phyloP scores from a whole-genome alignment of 2,329 filamentous ascomycete species.

The Diplodia seriata region DNA sequence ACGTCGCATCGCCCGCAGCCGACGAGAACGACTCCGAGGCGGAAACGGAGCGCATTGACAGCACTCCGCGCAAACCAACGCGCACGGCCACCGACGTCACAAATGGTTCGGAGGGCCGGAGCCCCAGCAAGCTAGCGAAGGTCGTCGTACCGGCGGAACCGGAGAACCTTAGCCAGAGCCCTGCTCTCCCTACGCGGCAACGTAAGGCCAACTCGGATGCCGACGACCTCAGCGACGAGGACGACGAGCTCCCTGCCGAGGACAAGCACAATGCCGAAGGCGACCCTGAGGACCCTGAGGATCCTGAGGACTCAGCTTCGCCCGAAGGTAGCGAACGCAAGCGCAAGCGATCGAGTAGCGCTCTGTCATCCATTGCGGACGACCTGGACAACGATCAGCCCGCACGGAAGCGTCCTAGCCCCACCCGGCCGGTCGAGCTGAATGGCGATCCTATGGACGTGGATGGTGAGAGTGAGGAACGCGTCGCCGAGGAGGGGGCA shows the following conservation, averaged over 20 bases:
- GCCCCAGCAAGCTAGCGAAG: conserved; percentile 48
- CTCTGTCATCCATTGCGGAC: conserved; percentile 47
- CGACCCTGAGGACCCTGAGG: conserved; percentile 6
- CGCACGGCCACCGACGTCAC: conserved; percentile 45
- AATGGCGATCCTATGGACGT: conserved; percentile 44
- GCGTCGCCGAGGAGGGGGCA: conserved; percentile 11
- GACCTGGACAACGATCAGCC: conserved; percentile 44
- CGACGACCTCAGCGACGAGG: conserved; percentile 29
- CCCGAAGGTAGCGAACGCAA: conserved; percentile 45
- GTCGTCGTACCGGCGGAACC: conserved; percentile 44
- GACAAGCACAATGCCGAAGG: conserved; percentile 10
- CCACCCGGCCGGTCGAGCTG: conserved; percentile 37
- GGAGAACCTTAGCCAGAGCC: conserved; percentile 35
- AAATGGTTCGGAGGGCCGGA: conserved; percentile 45
- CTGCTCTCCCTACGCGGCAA: conserved; percentile 4
- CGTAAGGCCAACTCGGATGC: conserved; percentile 8
- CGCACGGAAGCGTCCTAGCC: conserved; percentile 48
- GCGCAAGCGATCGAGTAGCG: conserved; percentile 54
- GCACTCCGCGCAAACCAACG: conserved; percentile 74
- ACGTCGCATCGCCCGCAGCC: conserved; percentile 8
- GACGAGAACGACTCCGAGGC: conserved; percentile 79
- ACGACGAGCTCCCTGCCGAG: conserved; percentile 15
- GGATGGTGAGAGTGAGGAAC: conserved; percentile 35
- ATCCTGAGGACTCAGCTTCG: conserved; percentile 19
- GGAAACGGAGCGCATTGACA: conserved; percentile 90